phyloP scores from a whole-genome alignment of 495 filamentous ascomycete genomes.

The Xylaria scruposa region DNA sequence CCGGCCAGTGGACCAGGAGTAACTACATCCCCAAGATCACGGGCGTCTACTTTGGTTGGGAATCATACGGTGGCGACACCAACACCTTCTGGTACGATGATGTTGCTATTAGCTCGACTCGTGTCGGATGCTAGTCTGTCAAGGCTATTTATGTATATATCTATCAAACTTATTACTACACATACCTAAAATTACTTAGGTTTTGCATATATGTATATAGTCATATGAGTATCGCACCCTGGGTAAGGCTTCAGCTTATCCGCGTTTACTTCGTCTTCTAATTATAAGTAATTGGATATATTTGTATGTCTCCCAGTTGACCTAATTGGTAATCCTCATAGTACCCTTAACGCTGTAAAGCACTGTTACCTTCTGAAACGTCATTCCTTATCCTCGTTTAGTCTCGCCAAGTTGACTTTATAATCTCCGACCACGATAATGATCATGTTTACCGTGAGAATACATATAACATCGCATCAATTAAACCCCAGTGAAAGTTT shows the following conservation, averaged over 20 bases:
- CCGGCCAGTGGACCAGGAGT: constrained; percentile 56
- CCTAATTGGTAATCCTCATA: background rate
- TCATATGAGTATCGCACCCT: background rate
- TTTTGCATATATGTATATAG: background rate
- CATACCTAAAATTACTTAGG: background rate
- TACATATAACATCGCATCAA: background rate
- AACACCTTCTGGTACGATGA: constrained; percentile 69
- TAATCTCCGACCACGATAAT: too few relatives aligned
- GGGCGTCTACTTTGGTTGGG: constrained; percentile 65
- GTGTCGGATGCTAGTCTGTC: constrained; percentile 53
- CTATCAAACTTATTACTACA: background rate
- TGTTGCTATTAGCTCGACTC: constrained; percentile 50
- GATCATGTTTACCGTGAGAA: background rate
- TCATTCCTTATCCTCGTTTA: too few relatives aligned
- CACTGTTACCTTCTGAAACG: background rate
- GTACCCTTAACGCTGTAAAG: background rate
- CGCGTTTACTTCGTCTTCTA: background rate
- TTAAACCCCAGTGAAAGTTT: too few relatives aligned
- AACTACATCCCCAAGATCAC: constrained; percentile 55
- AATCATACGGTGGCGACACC: constrained; percentile 62
- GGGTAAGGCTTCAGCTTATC: background rate
- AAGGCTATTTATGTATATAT: background rate
- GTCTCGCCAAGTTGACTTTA: too few relatives aligned
- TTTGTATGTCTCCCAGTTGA: background rate
- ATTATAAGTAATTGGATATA: background rate